phyloP scores from a whole-genome alignment of 768 basidiomycete genomes.

The Dioszegia hungarica region DNA sequence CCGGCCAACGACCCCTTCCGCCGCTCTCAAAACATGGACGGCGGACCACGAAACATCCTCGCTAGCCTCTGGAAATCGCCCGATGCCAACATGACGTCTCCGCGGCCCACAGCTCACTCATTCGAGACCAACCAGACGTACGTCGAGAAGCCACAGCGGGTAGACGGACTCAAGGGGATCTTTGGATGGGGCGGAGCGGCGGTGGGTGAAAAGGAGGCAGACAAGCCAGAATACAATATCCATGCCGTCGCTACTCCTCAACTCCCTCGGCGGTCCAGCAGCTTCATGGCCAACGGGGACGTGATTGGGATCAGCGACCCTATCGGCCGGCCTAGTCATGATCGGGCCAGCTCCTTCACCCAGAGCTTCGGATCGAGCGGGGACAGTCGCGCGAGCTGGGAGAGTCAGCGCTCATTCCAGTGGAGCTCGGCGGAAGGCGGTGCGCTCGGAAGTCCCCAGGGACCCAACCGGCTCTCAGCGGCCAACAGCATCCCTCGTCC shows the following conservation, averaged over 20 bases:
- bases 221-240: slow-evolving; percentile 1
- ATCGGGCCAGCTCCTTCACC: slow-evolving; percentile 40
- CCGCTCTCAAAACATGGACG: slow-evolving; percentile 16
- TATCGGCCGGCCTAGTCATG: slow-evolving; percentile 28
- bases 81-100: slow-evolving; percentile 1
- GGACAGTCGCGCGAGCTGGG: slow-evolving; percentile 46
- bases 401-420: slow-evolving; percentile 40
- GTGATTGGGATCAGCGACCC: slow-evolving; percentile 43
- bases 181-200: slow-evolving; percentile 26
- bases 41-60: slow-evolving; percentile 26
- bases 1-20: slow-evolving; percentile 35
- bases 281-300: slow-evolving; percentile 38
- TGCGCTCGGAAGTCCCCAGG: slow-evolving; percentile 5
- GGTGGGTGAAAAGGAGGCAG: not conserved
- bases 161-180: slow-evolving; percentile 44
- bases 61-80: slow-evolving; percentile 1
- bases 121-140: slow-evolving; percentile 9
- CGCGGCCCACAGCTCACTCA: slow-evolving; percentile 14
- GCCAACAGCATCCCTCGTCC: slow-evolving; percentile 41
- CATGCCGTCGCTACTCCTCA: slow-evolving; percentile 15
- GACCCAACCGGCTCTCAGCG: slow-evolving; percentile 30
- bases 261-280: slow-evolving; percentile 10
- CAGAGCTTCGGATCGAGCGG: slow-evolving; percentile 34
- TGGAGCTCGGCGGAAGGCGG: slow-evolving; percentile 41
- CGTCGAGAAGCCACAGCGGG: slow-evolving; percentile 31